Conservation (phyloP, 164 flowering plant species). For the Vitis labrusca region DNA sequence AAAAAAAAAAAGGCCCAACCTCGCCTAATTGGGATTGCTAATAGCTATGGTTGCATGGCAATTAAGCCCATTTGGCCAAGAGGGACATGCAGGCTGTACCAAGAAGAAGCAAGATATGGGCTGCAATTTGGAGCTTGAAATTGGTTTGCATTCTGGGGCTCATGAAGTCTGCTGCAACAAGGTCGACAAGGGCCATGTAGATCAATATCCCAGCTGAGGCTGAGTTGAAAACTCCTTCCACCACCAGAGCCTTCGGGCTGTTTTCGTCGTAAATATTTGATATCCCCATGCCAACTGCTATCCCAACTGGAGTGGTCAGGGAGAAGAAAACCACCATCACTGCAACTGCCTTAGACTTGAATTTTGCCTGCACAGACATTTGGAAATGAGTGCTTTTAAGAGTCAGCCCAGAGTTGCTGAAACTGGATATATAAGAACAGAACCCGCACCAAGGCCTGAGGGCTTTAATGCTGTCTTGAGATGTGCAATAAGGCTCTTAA, state of each 20-base stretch:
- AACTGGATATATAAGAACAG: too few relatives aligned
- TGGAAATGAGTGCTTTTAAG: too few relatives aligned
- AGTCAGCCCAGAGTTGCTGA: too few relatives aligned
- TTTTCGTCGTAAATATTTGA: constrained; percentile 26
- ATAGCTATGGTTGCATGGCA: too few relatives aligned
- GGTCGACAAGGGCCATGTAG: constrained; percentile 36
- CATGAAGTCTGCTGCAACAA: constrained; percentile 41
- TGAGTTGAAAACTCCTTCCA: constrained; percentile 32
- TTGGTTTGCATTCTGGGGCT: constrained; percentile 28
- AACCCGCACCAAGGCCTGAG: too few relatives aligned
- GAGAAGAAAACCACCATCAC: constrained; percentile 32
- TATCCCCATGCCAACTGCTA: constrained; percentile 31
- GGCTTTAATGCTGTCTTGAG: too few relatives aligned
- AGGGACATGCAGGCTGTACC: constrained; percentile 34
- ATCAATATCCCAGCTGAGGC: constrained; percentile 37
- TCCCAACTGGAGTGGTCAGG: constrained; percentile 37
- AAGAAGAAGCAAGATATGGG: constrained; percentile 25
- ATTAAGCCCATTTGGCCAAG: constrained; percentile 31
- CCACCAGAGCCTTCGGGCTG: constrained; percentile 29
- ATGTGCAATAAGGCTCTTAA: too few relatives aligned
- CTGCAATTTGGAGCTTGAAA: constrained; percentile 24
- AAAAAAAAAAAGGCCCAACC: too few relatives aligned
- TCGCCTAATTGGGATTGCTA: background rate
- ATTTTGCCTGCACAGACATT: constrained; percentile 24
- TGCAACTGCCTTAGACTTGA: constrained; percentile 11